A percentile compares a stretch with the other conserved stretches of the same genome.
Conservation (phyloP, 768 basidiomycete species). For the Albatrellus ellisii region DNA sequence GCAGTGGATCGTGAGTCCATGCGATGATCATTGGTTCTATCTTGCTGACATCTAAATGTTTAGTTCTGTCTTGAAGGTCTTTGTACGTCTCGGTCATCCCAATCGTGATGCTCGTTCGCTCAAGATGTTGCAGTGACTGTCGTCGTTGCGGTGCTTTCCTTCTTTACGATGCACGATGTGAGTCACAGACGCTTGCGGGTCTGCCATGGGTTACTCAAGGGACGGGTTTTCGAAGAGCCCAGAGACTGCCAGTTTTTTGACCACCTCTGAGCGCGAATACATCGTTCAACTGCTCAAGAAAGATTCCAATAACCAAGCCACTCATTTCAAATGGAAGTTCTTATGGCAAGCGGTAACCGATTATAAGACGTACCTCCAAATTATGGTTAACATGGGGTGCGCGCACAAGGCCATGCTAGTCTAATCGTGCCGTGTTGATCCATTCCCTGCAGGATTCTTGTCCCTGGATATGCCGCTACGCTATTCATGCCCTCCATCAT, state of each 20-base stretch:
- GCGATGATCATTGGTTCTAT: background rate
- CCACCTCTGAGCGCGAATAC: constrained; percentile 21
- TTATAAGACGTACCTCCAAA: constrained; percentile 23
- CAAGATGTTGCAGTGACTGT: too few relatives aligned
- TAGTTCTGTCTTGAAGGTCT: background rate
- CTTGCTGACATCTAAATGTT: background rate
- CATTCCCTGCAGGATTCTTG: constrained; percentile 22
- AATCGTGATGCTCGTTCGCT: too few relatives aligned
- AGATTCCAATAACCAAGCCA: constrained; percentile 20
- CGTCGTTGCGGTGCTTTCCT: constrained; percentile 27
- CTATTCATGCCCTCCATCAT: constrained; percentile 24
- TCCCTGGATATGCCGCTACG: constrained; percentile 32
- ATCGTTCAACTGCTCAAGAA: constrained; percentile 17
- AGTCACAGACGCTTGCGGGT: constrained; percentile 7
- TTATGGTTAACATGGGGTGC: constrained; percentile 22
- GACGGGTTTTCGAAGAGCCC: constrained; percentile 23
- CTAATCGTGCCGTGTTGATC: background rate
- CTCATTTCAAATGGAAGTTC: constrained; percentile 22
- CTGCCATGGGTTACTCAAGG: background rate
- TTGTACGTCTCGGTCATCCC: too few relatives aligned
- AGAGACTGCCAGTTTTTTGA: constrained; percentile 30
- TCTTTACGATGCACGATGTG: constrained; percentile 28
- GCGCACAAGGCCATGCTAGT: background rate
- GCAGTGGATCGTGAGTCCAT: constrained; percentile 38
- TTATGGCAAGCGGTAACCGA: constrained; percentile 22